Percentiles rank a stretch among this genome's conserved stretches.
phyloP scores from a whole-genome alignment of 176 grass and related monocot genomes.

The Miscanthus lutarioriparius region DNA sequence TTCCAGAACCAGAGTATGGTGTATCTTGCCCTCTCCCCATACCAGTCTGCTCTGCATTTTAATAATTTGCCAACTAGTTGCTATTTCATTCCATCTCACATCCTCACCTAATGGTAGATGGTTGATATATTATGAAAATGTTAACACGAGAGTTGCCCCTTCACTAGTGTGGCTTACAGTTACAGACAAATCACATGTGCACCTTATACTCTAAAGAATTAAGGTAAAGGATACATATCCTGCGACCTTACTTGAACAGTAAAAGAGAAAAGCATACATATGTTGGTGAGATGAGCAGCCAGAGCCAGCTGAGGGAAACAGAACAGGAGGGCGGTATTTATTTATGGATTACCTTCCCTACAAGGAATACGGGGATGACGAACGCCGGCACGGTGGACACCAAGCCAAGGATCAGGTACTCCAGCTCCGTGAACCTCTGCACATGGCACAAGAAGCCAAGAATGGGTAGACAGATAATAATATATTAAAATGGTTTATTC shows the following conservation, averaged over 20 bases:
- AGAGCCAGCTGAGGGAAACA: neutral
- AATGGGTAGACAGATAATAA: neutral
- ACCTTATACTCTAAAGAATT: neutral
- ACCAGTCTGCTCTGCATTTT: no score
- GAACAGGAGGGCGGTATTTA: neutral
- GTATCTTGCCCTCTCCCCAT: neutral
- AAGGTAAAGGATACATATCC: neutral
- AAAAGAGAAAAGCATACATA: neutral
- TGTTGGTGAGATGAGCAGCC: neutral
- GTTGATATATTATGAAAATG: neutral
- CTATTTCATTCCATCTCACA: neutral
- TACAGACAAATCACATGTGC: neutral
- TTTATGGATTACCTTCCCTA: conserved; percentile 64
- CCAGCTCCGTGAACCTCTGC: conserved; percentile 89
- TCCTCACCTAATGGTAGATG: no score
- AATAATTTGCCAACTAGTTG: no score
- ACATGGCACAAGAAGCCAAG: conserved; percentile 14
- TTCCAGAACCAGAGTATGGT: neutral
- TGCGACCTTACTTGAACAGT: neutral
- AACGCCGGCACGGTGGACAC: conserved; percentile 77
- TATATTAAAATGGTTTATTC: neutral
- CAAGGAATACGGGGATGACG: conserved; percentile 74
- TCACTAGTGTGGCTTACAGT: neutral
- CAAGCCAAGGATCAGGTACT: conserved; percentile 82
- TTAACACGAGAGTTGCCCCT: neutral